Percentiles rank a stretch among this genome's conserved stretches.
phyloP scores from a whole-genome alignment of 2,329 filamentous ascomycete species.

The Hypomyces rosellus region DNA sequence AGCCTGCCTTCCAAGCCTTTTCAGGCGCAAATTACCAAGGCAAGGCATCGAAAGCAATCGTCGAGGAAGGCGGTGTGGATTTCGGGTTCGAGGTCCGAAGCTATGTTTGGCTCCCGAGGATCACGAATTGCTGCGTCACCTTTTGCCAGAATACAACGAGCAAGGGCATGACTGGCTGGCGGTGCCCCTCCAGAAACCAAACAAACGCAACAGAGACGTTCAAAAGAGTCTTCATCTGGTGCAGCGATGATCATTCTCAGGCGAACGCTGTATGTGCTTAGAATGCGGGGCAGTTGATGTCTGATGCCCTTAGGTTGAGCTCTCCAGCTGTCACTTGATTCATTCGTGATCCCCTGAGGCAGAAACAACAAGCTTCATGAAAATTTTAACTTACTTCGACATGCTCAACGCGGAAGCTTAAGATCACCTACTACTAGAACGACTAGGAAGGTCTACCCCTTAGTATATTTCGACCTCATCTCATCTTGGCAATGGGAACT shows the following conservation, averaged over 20 bases:
- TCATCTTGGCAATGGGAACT: too few relatives aligned
- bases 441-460: too few relatives aligned
- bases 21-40: conserved; percentile 19
- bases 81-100: conserved; percentile 15
- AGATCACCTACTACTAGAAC: too few relatives aligned
- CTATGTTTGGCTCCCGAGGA: conserved; percentile 18
- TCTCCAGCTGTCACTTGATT: too few relatives aligned
- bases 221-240: conserved; percentile 21
- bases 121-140: conserved; percentile 18
- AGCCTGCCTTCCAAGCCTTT: conserved; percentile 28
- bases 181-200: conserved; percentile 19
- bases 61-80: conserved; percentile 19
- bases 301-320: too few relatives aligned
- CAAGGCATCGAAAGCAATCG: conserved; percentile 16
- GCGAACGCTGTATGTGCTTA: conserved; percentile 4
- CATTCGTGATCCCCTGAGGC: too few relatives aligned
- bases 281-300: neutral
- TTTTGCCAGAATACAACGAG: conserved; percentile 19
- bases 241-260: conserved; percentile 14
- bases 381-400: too few relatives aligned
- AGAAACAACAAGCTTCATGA: too few relatives aligned
- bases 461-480: too few relatives aligned
- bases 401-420: too few relatives aligned
- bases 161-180: conserved; percentile 17
- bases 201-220: conserved; percentile 15